A percentile compares a stretch with the other conserved stretches of the same genome.
Conservation (phyloP, 176 grass and related monocot species). For the Elaeis guineensis region DNA sequence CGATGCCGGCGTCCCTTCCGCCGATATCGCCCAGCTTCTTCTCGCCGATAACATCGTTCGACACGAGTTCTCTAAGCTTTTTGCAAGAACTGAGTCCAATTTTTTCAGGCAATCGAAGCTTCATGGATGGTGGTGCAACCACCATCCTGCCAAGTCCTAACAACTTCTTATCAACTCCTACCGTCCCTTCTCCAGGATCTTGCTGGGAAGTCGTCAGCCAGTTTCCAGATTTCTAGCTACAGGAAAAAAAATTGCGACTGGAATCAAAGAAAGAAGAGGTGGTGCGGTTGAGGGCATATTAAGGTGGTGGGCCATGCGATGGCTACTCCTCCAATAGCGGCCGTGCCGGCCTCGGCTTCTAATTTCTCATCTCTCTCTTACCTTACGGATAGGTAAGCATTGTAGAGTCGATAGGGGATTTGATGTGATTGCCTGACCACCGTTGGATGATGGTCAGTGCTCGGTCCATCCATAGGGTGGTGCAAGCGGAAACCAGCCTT, state of each 20-base stretch:
- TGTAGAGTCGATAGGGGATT: no score
- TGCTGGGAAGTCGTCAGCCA: constrained; percentile 26
- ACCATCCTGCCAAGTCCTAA: constrained; percentile 51
- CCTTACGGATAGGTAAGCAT: no score
- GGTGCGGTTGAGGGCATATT: no score
- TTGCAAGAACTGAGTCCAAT: constrained; percentile 71
- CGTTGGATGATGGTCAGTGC: no score
- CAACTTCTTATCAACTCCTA: constrained; percentile 53
- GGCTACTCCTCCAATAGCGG: no score
- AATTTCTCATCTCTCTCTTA: no score
- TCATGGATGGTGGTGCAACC: constrained; percentile 5
- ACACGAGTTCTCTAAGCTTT: constrained; percentile 45
- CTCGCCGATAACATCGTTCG: constrained; percentile 52
- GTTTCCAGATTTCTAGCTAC: constrained; percentile 24
- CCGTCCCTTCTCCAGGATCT: constrained; percentile 48
- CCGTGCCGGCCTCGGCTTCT: no score
- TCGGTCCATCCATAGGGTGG: no score
- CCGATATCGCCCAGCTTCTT: constrained; percentile 41
- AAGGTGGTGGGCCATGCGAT: no score
- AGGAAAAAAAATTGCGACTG: constrained; percentile 9
- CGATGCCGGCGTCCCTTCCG: constrained; percentile 51
- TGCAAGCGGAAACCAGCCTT: no score
- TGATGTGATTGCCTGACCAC: no score
- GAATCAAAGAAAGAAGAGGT: constrained; percentile 13
- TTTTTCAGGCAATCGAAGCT: constrained; percentile 19